These are phyloP conservation scores for Basidioascus undulatus DNA, from an alignment of 768 basidiomycete species.

Conservation along the genomic window DNA sequence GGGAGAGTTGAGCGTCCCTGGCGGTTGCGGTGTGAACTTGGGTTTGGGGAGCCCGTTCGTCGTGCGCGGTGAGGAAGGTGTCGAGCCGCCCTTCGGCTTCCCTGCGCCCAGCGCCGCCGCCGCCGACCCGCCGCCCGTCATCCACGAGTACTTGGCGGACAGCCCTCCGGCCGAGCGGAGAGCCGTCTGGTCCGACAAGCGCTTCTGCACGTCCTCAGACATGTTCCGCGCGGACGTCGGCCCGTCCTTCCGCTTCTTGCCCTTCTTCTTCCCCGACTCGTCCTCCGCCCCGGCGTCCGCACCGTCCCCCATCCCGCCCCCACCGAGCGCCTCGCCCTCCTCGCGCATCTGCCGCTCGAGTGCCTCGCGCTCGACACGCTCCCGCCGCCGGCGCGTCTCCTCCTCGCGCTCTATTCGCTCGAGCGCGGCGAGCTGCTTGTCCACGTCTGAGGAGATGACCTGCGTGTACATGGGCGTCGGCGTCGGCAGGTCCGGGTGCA, in stretches of 20 bases:
- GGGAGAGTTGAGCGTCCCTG: conserved; percentile 9
- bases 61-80: conserved; percentile 13
- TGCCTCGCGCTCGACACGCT: conserved; percentile 45
- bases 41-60: conserved; percentile 10
- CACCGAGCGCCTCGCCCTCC: conserved; percentile 1
- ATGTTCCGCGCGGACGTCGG: conserved; percentile 69
- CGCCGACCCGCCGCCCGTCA: conserved; percentile 33
- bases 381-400: conserved; percentile 44
- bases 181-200: conserved; percentile 72
- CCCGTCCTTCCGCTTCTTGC: conserved; percentile 56
- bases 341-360: conserved; percentile 25
- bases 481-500: conserved; percentile 34
- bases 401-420: conserved; percentile 67
- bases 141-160: conserved; percentile 60
- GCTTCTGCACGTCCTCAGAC: conserved; percentile 76
- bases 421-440: conserved; percentile 46
- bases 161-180: conserved; percentile 59
- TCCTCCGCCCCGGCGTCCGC: conserved; percentile 22
- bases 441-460: conserved; percentile 49
- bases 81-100: conserved; percentile 14
- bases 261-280: conserved; percentile 32
- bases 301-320: conserved; percentile 19
- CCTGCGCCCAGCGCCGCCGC: conserved; percentile 1
- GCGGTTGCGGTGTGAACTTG: conserved; percentile 1
- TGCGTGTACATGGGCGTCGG: conserved; percentile 64